A percentile compares a stretch with the other conserved stretches of the same genome.
Evolutionary conservation across 176 grass and related monocot species (phyloP).

Genomic region (Musa beccarii): DNA sequence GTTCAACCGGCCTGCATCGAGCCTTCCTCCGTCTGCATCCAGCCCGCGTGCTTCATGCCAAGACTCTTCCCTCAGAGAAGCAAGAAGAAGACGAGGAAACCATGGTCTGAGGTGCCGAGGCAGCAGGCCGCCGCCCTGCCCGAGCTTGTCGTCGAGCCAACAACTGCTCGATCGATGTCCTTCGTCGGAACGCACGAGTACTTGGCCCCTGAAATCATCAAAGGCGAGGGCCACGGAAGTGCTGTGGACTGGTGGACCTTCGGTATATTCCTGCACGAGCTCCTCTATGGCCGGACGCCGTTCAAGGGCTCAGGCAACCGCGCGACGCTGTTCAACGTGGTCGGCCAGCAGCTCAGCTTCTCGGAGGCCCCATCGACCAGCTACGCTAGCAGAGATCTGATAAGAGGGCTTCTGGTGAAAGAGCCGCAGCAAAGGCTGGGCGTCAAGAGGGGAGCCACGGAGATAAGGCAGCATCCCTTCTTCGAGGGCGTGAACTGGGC

Average conservation of each 20-base stretch:
- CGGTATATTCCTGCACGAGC: slow-evolving; percentile 83
- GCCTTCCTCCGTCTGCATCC: slow-evolving; percentile 71
- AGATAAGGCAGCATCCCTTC: slow-evolving; percentile 93
- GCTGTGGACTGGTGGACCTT: slow-evolving; percentile 99
- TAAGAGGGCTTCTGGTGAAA: slow-evolving; percentile 82
- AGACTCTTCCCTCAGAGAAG: slow-evolving; percentile 55
- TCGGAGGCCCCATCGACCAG: slow-evolving; percentile 67
- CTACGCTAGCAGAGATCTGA: slow-evolving; percentile 67
- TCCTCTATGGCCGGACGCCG: slow-evolving; percentile 80
- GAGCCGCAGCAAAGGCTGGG: slow-evolving; percentile 78
- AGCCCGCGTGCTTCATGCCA: slow-evolving; percentile 74
- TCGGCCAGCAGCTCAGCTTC: slow-evolving; percentile 77
- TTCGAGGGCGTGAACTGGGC: slow-evolving; percentile 97
- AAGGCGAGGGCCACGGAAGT: slow-evolving; percentile 94
- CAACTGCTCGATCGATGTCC: slow-evolving; percentile 79
- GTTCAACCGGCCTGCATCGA: slow-evolving; percentile 85
- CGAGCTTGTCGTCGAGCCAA: slow-evolving; percentile 77
- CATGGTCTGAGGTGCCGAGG: slow-evolving; percentile 34
- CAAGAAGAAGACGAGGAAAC: slow-evolving; percentile 69
- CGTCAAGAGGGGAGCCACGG: slow-evolving; percentile 76
- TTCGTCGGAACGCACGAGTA: slow-evolving; percentile 97
- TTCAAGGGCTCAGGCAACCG: slow-evolving; percentile 92
- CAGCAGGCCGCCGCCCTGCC: slow-evolving; percentile 41
- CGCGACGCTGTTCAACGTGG: slow-evolving; percentile 88
- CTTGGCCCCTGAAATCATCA: slow-evolving; percentile 86